Percentiles rank a stretch among this genome's conserved stretches.
These are phyloP conservation scores for Termitomyces sp. DNA, from an alignment of 768 basidiomycete genomes.

Conservation along the genomic window DNA sequence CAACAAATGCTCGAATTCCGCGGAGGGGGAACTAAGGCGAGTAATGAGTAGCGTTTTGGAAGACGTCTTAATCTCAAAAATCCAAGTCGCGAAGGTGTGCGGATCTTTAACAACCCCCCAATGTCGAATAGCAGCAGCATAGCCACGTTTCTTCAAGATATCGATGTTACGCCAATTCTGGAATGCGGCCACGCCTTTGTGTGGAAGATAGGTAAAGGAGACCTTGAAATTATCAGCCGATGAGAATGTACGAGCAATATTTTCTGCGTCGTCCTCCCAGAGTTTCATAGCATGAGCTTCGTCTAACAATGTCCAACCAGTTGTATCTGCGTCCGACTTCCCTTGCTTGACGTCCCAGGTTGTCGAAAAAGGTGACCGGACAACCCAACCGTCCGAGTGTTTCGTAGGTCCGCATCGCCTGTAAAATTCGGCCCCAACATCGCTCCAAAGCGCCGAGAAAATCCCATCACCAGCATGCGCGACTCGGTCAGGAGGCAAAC, in stretches of 20 bases:
- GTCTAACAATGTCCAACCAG: slow-evolving; percentile 28
- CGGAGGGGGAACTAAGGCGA: slow-evolving; percentile 26
- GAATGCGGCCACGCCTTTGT: slow-evolving; percentile 42
- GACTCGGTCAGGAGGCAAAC: slow-evolving; percentile 32
- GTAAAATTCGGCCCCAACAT: slow-evolving; percentile 45
- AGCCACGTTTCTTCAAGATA: slow-evolving; percentile 11
- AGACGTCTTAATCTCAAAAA: slow-evolving; percentile 27
- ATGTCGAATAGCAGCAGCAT: slow-evolving; percentile 14
- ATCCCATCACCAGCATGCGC: slow-evolving; percentile 28
- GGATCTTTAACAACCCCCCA: slow-evolving; percentile 24
- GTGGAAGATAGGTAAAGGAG: slow-evolving; percentile 35
- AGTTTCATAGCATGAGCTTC: slow-evolving; percentile 27
- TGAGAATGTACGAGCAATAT: slow-evolving; percentile 15
- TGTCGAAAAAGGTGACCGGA: slow-evolving; percentile 29
- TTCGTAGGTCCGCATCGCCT: slow-evolving; percentile 28
- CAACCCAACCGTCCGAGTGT: slow-evolving; percentile 37
- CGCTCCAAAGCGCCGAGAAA: slow-evolving; percentile 50
- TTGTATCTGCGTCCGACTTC: background rate
- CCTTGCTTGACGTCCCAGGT: slow-evolving; percentile 28
- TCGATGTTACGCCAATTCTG: slow-evolving; percentile 28
- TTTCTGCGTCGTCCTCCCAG: slow-evolving; percentile 34
- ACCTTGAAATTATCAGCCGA: background rate
- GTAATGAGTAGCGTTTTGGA: slow-evolving; percentile 36
- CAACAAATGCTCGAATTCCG: slow-evolving; percentile 29
- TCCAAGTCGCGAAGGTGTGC: slow-evolving; percentile 36